Evolutionary conservation across 1,284 basidiomycete species (phyloP).

Genomic region (Cutaneotrichosporon spelunceum): DNA sequence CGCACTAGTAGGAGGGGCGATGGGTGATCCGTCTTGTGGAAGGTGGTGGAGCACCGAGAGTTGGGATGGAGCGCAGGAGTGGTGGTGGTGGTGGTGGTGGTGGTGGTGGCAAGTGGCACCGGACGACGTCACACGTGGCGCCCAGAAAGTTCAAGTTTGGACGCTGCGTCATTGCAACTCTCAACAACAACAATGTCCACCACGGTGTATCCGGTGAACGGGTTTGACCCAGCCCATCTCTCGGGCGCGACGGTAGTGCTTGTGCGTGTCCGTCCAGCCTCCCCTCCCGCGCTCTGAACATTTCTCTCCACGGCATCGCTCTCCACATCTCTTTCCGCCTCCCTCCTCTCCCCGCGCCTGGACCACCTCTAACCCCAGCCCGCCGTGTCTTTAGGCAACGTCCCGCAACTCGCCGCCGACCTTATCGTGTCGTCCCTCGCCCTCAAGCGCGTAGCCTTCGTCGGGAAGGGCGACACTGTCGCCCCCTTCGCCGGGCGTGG

Average conservation of each 20-base stretch:
- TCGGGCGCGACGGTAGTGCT: constrained; percentile 18
- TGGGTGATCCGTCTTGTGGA: too few species aligned
- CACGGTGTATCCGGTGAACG: constrained; percentile 20
- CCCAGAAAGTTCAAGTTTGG: background rate
- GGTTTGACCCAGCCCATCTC: constrained; percentile 15
- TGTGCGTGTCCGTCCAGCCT: constrained; percentile 8
- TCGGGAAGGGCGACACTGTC: constrained; percentile 62
- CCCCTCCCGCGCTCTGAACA: too few species aligned
- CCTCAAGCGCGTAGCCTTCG: constrained; percentile 59
- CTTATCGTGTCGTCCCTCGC: constrained; percentile 65
- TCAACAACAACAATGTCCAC: background rate
- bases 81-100: too few species aligned
- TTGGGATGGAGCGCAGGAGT: background rate
- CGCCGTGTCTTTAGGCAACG: constrained; percentile 72
- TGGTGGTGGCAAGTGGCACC: too few species aligned
- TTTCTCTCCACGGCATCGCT: background rate
- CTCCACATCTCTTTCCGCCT: background rate
- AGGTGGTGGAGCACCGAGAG: background rate
- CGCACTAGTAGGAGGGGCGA: too few species aligned
- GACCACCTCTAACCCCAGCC: constrained; percentile 77
- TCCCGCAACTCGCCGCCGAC: constrained; percentile 70
- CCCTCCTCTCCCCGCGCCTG: too few species aligned
- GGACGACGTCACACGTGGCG: background rate
- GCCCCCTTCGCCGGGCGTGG: constrained; percentile 66
- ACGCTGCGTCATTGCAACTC: background rate